Base-by-base conservation (phyloP, 1,139 yeast genomes). In the Geotrichum klebahnii region DNA sequence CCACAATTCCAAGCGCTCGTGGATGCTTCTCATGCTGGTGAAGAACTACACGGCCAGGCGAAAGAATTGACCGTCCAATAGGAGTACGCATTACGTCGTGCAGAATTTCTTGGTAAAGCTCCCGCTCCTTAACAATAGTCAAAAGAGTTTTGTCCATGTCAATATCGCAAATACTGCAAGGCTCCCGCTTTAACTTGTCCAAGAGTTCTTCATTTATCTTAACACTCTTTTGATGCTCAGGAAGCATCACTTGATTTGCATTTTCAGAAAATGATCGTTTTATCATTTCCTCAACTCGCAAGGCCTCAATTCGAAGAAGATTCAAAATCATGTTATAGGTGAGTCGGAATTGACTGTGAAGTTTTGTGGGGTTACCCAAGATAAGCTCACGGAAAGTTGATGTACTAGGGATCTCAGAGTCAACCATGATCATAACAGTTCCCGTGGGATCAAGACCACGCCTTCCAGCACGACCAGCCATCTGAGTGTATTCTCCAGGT, bases 381-480 rank as follows among this genome's bases (percentile, higher is more conserved):
- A 88, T 80, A 45, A 90, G 89, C 45, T 83, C 88, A 62, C 86
- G 85, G 61, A 92, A 80, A 3, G 78, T 74, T 22, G 84, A 70
- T 0, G 95, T 89, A 2, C 36, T 12, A 2, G 49, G 45, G 3
- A 44, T 23, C 12, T 37, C 41, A n/a, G n/a, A 12, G 20, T 39
- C 44, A 1, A 94, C 77, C 95, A 92, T 88, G 23, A 90, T 81
- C 53, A 94, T 89, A n/a, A 94, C 98, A 0, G 96, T 90, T 61
- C 98, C 98, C 1, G 87, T 87, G 26, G 81, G 73, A 72, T 92
- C 98, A 57, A 92, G 73, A 41, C 98, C 98, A 75, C 98, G 82
- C 71, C 98, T 82, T 57, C 98, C 98, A 1, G 98, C 98, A 69
- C 98, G 80, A 48, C 98, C 98, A 0, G 97, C 90, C 98, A 94